A percentile compares a stretch with the other conserved stretches of the same genome.
phyloP scores from a whole-genome alignment of 2,329 filamentous ascomycete species.

The Stagonosporopsis vannaccii region DNA sequence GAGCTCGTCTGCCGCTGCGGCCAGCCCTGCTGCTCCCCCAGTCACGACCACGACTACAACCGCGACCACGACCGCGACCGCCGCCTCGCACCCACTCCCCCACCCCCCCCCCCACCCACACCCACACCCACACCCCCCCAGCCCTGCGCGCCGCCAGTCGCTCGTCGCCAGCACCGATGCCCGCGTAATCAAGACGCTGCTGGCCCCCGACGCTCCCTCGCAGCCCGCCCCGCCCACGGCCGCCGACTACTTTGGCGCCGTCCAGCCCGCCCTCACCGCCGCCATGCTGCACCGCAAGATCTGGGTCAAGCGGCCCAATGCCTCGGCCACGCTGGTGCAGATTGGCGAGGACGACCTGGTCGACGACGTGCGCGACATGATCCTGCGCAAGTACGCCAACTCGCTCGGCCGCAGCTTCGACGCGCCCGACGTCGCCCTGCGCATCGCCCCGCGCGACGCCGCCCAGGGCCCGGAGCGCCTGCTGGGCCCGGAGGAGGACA shows the following conservation, averaged over 20 bases:
- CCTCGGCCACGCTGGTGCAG: slow-evolving; percentile 85
- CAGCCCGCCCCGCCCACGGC: slow-evolving; percentile 30
- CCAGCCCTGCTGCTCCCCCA: no score
- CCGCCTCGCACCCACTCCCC: background rate
- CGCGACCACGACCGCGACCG: slow-evolving; percentile 3
- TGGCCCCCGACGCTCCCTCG: slow-evolving; percentile 53
- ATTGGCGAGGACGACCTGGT: slow-evolving; percentile 89
- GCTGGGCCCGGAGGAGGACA: slow-evolving; percentile 85
- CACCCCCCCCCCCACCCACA: slow-evolving; percentile 9
- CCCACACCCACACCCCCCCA: slow-evolving; percentile 41
- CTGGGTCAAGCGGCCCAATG: slow-evolving; percentile 89
- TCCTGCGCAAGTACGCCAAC: slow-evolving; percentile 92
- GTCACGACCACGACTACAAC: slow-evolving; percentile 6
- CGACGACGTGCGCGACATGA: slow-evolving; percentile 92
- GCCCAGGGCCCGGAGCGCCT: slow-evolving; percentile 65
- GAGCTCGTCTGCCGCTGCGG: slow-evolving; percentile 10
- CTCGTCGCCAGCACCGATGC: slow-evolving; percentile 51
- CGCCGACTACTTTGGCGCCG: slow-evolving; percentile 52
- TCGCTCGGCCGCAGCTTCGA: slow-evolving; percentile 89
- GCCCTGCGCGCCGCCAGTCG: slow-evolving; percentile 53
- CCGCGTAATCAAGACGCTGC: slow-evolving; percentile 60
- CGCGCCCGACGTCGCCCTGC: slow-evolving; percentile 84
- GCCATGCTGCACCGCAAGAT: slow-evolving; percentile 73
- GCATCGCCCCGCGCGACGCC: slow-evolving; percentile 74
- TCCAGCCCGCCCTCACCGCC: slow-evolving; percentile 35